Evolutionary conservation across 768 basidiomycete genomes (phyloP).

Genomic region (Hortiboletus campestris): DNA sequence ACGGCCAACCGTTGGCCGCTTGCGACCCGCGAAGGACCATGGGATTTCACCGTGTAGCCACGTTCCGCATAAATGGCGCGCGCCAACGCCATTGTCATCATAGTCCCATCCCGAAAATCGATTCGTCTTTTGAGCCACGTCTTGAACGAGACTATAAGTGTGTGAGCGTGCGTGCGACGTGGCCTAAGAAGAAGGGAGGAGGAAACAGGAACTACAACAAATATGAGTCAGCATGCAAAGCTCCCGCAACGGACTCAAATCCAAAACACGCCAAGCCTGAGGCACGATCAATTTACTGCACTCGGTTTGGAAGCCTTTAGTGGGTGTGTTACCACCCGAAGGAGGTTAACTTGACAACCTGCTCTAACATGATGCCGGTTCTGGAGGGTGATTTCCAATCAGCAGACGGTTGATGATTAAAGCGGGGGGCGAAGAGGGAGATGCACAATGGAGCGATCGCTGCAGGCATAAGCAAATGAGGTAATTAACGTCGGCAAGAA

Average conservation of each 20-base stretch:
- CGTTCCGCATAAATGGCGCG: slow-evolving; percentile 98
- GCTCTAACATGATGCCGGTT: no score
- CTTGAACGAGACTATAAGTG: slow-evolving; percentile 77
- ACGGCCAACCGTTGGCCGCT: no score
- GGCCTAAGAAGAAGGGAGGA: slow-evolving; percentile 25
- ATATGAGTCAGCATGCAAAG: no score
- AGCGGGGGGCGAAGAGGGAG: no score
- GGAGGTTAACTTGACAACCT: no score
- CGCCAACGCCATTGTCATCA: slow-evolving; percentile 95
- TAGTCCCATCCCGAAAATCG: slow-evolving; percentile 97
- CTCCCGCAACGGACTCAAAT: no score
- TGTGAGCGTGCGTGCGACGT: slow-evolving; percentile 7
- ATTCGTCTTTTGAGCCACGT: slow-evolving; percentile 95
- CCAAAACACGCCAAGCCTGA: no score
- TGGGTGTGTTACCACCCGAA: no score
- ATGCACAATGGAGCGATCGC: slow-evolving; percentile 4
- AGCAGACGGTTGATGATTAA: no score
- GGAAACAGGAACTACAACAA: no score
- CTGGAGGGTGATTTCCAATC: neutral
- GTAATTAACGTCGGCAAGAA: slow-evolving; percentile 10
- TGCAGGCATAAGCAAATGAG: slow-evolving; percentile 7
- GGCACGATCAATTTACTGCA: no score
- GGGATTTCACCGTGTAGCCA: slow-evolving; percentile 98
- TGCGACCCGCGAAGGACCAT: slow-evolving; percentile 99
- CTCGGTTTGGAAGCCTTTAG: no score